These are phyloP conservation scores for Aurinia saxatilis DNA, from an alignment of 345 rosid species.

Conservation along the genomic window DNA sequence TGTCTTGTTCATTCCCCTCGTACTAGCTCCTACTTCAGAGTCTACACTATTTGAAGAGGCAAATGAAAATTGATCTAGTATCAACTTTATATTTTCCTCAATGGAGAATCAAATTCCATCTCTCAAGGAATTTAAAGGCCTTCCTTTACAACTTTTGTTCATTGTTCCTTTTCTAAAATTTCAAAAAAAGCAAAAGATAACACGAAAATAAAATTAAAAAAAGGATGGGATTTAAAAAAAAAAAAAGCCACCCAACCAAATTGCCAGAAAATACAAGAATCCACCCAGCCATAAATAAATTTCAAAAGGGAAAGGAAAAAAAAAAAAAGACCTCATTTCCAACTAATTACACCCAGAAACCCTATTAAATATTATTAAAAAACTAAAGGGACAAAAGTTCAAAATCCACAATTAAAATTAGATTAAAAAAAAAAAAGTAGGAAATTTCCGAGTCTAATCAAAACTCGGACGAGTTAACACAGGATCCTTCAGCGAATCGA, in stretches of 20 bases:
- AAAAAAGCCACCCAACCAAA: slow-evolving; percentile 8
- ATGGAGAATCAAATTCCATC: slow-evolving; percentile 20
- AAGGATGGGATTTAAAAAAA: slow-evolving; percentile 1
- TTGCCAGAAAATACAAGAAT: slow-evolving; percentile 16
- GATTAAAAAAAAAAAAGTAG: background rate
- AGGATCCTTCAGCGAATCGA: slow-evolving; percentile 23
- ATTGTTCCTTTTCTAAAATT: background rate
- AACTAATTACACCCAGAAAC: slow-evolving; percentile 23
- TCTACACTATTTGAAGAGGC: background rate
- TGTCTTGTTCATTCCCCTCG: no score
- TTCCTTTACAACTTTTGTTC: slow-evolving; percentile 11
- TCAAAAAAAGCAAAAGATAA: slow-evolving; percentile 8
- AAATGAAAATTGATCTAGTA: background rate
- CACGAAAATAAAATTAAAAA: background rate
- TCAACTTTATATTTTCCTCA: background rate
- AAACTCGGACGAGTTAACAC: slow-evolving; percentile 45
- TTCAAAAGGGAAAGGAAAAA: background rate
- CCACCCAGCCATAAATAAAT: background rate
- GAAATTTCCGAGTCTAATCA: slow-evolving; percentile 19
- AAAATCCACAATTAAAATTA: slow-evolving; percentile 10
- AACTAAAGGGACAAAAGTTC: background rate
- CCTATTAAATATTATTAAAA: background rate
- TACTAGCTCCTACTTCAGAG: no score
- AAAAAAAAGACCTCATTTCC: slow-evolving; percentile 1
- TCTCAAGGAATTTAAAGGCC: slow-evolving; percentile 3